Conservation (phyloP, 192 early-diverging fungal genomes). For the Coemansia sp. region DNA sequence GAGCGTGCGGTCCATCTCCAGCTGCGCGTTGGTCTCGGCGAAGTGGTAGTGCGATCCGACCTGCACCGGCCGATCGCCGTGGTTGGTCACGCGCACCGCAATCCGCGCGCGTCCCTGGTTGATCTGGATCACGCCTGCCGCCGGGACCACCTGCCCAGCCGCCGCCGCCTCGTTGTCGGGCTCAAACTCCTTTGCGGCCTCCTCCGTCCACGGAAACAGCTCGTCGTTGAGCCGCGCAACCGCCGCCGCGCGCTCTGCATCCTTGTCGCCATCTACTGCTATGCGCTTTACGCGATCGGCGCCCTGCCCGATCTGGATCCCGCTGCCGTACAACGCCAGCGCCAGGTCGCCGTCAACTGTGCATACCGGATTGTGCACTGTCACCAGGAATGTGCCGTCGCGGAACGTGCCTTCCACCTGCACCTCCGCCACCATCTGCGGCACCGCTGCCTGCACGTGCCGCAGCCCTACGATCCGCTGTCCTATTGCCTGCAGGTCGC, state of each 20-base stretch:
- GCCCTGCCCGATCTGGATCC: conserved; percentile 72
- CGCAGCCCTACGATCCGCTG: conserved; percentile 83
- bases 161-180: conserved; percentile 46
- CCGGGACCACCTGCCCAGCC: conserved; percentile 70
- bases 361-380: conserved; percentile 89
- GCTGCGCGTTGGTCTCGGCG: conserved; percentile 81
- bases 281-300: conserved; percentile 8
- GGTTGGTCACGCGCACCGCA: conserved; percentile 80
- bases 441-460: conserved; percentile 76
- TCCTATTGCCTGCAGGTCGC: conserved; percentile 85
- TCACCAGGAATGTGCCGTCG: conserved; percentile 92
- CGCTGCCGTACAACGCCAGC: conserved; percentile 86
- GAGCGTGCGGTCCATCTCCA: conserved; percentile 79
- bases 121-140: conserved; percentile 68
- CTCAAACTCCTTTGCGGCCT: conserved; percentile 28
- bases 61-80: conserved; percentile 92
- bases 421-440: conserved; percentile 73
- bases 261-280: conserved; percentile 9
- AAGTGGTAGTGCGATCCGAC: conserved; percentile 97
- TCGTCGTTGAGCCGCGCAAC: conserved; percentile 32
- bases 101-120: conserved; percentile 74
- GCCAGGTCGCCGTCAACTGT: conserved; percentile 78
- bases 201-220: conserved; percentile 55
- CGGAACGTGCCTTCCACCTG: conserved; percentile 92
- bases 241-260: conserved; percentile 1